phyloP scores from a whole-genome alignment of 1,284 basidiomycete genomes.

The Trichosporon asahii region DNA sequence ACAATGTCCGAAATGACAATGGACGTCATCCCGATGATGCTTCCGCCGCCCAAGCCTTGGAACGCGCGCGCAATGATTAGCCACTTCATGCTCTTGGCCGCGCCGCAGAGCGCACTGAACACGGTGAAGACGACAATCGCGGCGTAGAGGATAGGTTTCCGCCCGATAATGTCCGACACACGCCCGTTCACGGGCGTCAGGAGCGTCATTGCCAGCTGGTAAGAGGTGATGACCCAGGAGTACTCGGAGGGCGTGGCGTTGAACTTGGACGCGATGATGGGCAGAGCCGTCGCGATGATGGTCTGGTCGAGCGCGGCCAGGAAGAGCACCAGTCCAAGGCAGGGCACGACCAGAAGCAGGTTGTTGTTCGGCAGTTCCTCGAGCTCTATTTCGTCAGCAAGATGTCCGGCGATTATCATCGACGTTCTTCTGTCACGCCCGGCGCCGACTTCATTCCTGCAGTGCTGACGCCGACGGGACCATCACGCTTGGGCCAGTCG shows the following conservation, averaged over 20 bases:
- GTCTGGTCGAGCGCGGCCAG: conserved; percentile 45
- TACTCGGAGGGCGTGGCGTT: conserved; percentile 37
- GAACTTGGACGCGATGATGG: conserved; percentile 34
- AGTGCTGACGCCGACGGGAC: not conserved
- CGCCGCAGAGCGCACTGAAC: conserved; percentile 44
- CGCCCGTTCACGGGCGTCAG: conserved; percentile 45
- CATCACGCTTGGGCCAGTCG: not conserved
- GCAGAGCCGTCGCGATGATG: conserved; percentile 41
- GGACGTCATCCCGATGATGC: conserved; percentile 33
- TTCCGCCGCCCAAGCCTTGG: conserved; percentile 46
- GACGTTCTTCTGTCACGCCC: not conserved
- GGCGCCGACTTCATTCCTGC: not conserved
- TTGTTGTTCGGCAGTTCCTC: conserved; percentile 35
- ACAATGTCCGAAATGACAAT: conserved; percentile 42
- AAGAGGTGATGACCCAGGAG: conserved; percentile 41
- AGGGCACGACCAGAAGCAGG: conserved; percentile 36
- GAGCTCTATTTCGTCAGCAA: conserved; percentile 29
- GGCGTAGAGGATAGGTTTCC: conserved; percentile 45
- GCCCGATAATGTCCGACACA: conserved; percentile 44
- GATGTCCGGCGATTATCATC: too few species aligned
- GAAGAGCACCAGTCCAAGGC: conserved; percentile 45
- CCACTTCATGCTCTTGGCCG: conserved; percentile 42
- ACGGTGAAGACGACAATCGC: conserved; percentile 43
- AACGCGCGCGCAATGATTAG: conserved; percentile 42
- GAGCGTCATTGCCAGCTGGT: conserved; percentile 38